phyloP scores from a whole-genome alignment of 208 protist species.

The Trichomonas tenax region DNA sequence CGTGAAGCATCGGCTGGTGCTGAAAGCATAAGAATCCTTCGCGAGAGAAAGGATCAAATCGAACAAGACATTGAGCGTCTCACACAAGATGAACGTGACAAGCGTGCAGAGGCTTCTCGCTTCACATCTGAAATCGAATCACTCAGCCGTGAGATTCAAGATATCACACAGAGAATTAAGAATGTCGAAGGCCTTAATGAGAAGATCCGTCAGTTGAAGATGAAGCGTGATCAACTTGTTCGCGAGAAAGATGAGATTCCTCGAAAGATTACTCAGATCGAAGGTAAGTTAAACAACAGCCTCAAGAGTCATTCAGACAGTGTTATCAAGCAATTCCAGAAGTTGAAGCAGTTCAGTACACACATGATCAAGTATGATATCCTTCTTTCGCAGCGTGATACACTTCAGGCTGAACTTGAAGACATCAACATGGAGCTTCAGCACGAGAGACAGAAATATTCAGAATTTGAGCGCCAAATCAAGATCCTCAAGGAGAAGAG shows the following conservation, averaged over 20 bases:
- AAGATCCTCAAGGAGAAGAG: background rate
- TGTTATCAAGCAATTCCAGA: background rate
- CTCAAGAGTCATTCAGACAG: background rate
- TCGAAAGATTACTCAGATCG: background rate
- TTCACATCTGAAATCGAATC: background rate
- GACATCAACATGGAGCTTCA: background rate
- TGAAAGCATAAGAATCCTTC: background rate
- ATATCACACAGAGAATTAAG: background rate
- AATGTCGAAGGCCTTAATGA: no score
- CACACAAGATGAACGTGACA: background rate
- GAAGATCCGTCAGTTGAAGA: background rate
- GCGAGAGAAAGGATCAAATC: background rate
- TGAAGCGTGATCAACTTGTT: background rate
- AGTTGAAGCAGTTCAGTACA: background rate
- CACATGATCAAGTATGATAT: background rate
- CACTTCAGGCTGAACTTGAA: background rate
- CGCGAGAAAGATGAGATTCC: background rate
- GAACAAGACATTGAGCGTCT: background rate
- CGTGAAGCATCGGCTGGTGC: background rate
- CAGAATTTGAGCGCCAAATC: background rate
- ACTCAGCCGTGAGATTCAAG: background rate
- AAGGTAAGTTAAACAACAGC: background rate
- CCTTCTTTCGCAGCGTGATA: background rate
- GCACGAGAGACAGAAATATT: background rate
- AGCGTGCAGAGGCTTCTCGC: no score